Percentiles rank a stretch among this genome's conserved stretches.
Conservation (phyloP, 2,329 filamentous ascomycete species). For the Colletotrichum falcatum region DNA sequence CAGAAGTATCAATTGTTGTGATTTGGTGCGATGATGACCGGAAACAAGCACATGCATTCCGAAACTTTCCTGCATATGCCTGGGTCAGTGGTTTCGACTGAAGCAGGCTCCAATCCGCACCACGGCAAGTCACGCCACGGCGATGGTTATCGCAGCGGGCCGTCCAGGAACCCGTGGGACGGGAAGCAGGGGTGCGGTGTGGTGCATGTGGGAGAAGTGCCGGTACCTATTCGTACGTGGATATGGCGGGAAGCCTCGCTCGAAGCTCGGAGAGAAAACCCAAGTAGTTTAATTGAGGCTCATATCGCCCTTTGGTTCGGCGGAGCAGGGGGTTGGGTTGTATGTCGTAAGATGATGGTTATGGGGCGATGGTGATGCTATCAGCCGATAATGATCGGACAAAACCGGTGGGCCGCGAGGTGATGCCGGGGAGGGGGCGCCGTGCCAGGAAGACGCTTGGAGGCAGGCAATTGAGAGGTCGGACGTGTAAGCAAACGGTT, state of each 20-base stretch:
- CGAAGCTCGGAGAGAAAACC: slow-evolving; percentile 29
- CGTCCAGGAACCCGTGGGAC: background rate
- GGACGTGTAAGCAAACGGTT: background rate
- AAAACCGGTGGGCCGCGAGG: slow-evolving; percentile 17
- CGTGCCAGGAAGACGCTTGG: background rate
- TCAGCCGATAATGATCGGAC: slow-evolving; percentile 10
- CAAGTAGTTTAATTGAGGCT: slow-evolving; percentile 12
- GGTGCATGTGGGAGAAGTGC: background rate
- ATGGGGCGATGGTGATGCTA: slow-evolving; percentile 40
- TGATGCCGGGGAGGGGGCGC: slow-evolving; percentile 7
- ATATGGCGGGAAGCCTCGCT: slow-evolving; percentile 17
- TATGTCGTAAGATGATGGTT: slow-evolving; percentile 33
- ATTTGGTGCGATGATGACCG: slow-evolving; percentile 5
- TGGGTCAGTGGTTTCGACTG: slow-evolving; percentile 1
- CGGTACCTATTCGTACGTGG: too few relatives aligned
- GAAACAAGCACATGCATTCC: slow-evolving; percentile 14
- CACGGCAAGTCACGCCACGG: slow-evolving; percentile 28
- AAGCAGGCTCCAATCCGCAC: slow-evolving; percentile 13
- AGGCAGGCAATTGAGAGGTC: background rate
- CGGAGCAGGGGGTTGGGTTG: slow-evolving; percentile 23
- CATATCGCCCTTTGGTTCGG: slow-evolving; percentile 23
- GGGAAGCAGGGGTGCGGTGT: slow-evolving; percentile 17
- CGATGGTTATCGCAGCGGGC: slow-evolving; percentile 27
- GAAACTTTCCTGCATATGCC: slow-evolving; percentile 20
- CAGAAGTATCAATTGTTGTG: background rate